These are phyloP conservation scores for Phyllosticta citrichinensis DNA, from an alignment of 2,329 filamentous ascomycete genomes.

Conservation along the genomic window DNA sequence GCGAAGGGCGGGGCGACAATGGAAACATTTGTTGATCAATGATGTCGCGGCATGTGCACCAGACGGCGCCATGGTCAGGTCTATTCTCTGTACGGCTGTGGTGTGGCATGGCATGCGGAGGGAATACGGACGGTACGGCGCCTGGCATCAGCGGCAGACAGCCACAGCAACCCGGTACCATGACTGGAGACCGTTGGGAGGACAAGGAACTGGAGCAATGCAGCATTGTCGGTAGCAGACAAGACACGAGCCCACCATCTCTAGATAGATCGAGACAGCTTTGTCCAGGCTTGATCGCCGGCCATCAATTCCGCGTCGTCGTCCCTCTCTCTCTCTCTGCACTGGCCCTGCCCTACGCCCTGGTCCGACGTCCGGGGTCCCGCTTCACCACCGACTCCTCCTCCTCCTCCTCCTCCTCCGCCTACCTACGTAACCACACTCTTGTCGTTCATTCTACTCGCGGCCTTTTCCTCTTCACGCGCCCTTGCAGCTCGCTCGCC, in stretches of 20 bases:
- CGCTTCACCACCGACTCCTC: constrained; percentile 1
- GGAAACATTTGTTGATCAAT: not conserved
- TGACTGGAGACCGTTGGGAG: not conserved
- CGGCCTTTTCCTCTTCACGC: not conserved
- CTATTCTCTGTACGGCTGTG: no score
- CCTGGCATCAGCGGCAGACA: no score
- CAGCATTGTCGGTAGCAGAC: no score
- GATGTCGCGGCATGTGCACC: not conserved
- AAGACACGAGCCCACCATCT: no score
- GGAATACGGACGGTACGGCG: not conserved
- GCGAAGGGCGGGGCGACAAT: not conserved
- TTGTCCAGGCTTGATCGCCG: not conserved
- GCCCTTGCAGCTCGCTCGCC: constrained; percentile 8
- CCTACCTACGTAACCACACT: constrained; percentile 3
- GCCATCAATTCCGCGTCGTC: no score
- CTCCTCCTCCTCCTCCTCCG: not conserved
- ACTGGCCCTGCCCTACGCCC: not conserved
- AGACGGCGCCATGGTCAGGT: not conserved
- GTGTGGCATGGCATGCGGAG: not conserved
- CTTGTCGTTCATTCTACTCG: not conserved
- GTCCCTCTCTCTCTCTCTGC: no score
- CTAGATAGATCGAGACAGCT: not conserved
- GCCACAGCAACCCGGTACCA: not conserved
- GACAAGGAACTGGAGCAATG: no score
- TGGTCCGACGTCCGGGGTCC: not conserved